These are phyloP conservation scores for Pneumocystis sp. DNA, from an alignment of 1,139 yeast genomes.

Conservation along the genomic window DNA sequence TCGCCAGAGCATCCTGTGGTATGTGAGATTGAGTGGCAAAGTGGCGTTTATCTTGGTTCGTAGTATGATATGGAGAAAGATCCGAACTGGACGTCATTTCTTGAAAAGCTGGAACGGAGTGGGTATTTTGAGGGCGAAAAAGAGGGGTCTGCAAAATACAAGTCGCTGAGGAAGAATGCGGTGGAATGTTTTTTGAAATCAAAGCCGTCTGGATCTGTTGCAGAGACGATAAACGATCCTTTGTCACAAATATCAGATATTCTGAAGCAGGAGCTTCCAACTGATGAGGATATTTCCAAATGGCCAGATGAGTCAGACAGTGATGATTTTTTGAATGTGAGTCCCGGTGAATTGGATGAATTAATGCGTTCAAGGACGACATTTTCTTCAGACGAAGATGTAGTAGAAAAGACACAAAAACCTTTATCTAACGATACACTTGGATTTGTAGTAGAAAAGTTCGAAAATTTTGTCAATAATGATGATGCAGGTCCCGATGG, in stretches of 20 bases:
- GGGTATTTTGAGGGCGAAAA: not conserved
- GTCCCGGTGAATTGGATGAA: conserved; percentile 14
- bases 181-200: conserved; percentile 2
- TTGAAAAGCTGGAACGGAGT: not conserved
- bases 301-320: conserved; percentile 19
- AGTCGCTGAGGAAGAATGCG: conserved; percentile 1
- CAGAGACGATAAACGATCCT: conserved; percentile 9
- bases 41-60: conserved; percentile 12
- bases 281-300: conserved; percentile 16
- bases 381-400: conserved; percentile 1
- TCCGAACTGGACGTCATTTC: conserved; percentile 2
- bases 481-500: conserved; percentile 22
- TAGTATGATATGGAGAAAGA: conserved; percentile 10
- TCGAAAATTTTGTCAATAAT: conserved; percentile 21
- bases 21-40: conserved; percentile 16
- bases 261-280: conserved; percentile 9
- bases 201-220: conserved; percentile 8
- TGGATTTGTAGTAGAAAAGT: conserved; percentile 18
- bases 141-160: not conserved
- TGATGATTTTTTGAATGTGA: conserved; percentile 19
- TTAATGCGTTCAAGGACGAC: conserved; percentile 10
- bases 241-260: conserved; percentile 6
- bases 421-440: conserved; percentile 7
- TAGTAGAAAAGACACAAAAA: not conserved
- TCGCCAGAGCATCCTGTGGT: conserved; percentile 10